phyloP scores from a whole-genome alignment of 768 basidiomycete species.

The Chalciporus chontae region DNA sequence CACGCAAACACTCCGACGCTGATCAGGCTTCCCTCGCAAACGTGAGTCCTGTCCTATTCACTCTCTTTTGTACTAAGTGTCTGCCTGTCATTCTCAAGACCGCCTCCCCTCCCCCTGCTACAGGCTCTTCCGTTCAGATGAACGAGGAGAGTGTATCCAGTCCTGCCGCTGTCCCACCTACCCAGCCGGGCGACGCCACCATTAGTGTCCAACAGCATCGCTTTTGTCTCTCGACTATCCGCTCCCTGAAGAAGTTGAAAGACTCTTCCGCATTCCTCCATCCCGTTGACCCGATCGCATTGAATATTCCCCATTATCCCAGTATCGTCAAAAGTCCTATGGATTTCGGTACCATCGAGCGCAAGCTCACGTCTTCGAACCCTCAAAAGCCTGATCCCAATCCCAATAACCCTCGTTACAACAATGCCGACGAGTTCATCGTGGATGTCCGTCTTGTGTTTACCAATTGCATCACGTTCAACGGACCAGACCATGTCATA shows the following conservation, averaged over 20 bases:
- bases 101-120: conserved; percentile 70
- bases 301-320: conserved; percentile 86
- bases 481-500: conserved; percentile 85
- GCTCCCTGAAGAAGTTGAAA: conserved; percentile 81
- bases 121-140: conserved; percentile 35
- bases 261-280: conserved; percentile 77
- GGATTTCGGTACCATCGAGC: conserved; percentile 92
- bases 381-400: conserved; percentile 73
- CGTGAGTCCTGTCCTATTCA: conserved; percentile 60
- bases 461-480: conserved; percentile 86
- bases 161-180: conserved; percentile 10
- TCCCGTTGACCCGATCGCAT: conserved; percentile 84
- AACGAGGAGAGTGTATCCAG: conserved; percentile 23
- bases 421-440: conserved; percentile 74
- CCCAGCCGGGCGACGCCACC: conserved; percentile 29
- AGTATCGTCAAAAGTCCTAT: conserved; percentile 86
- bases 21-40: conserved; percentile 71
- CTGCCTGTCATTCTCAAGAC: conserved; percentile 43
- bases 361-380: conserved; percentile 78
- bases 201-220: conserved; percentile 72
- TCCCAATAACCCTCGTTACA: conserved; percentile 70
- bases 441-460: conserved; percentile 86
- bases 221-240: conserved; percentile 73
- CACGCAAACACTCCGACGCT: conserved; percentile 71
- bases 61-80: conserved; percentile 22